Conservation (phyloP, 1,139 yeast species). For the Hanseniaspora gamundiae region DNA sequence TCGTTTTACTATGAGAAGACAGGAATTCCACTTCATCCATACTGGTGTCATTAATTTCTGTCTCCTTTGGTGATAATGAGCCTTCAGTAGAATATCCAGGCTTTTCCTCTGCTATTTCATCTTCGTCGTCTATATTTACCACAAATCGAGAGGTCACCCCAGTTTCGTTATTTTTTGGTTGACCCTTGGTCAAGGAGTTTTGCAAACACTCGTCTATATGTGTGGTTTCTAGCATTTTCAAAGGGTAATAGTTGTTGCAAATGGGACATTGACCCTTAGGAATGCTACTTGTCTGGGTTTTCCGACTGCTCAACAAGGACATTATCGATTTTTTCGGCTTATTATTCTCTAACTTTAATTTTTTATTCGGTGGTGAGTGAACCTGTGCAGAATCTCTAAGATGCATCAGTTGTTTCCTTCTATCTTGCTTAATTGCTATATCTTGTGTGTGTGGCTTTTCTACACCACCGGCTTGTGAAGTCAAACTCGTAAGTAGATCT, state of each 20-base stretch:
- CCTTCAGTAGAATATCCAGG: neutral
- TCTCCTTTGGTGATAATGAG: neutral
- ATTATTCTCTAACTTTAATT: constrained; percentile 5
- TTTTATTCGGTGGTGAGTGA: constrained; percentile 5
- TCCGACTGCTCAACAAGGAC: neutral
- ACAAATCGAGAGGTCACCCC: neutral
- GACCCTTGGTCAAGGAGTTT: constrained; percentile 2
- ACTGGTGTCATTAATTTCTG: neutral
- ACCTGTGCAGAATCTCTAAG: neutral
- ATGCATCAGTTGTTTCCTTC: neutral
- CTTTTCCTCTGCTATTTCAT: neutral
- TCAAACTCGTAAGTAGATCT: neutral
- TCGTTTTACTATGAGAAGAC: neutral
- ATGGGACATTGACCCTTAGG: constrained; percentile 46
- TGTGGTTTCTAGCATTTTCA: constrained; percentile 43
- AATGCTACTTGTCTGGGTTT: constrained; percentile 10
- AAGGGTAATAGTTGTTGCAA: constrained; percentile 46
- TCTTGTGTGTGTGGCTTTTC: too few species aligned
- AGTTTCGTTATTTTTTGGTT: neutral
- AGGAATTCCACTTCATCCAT: neutral
- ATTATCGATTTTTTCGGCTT: neutral
- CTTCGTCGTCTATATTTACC: constrained; percentile 6
- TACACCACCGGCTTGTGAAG: neutral
- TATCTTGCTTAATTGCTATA: too few species aligned
- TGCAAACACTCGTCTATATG: constrained; percentile 63